Percentiles rank a stretch among this genome's conserved stretches.
These are phyloP conservation scores for Lentinula sp. DNA, from an alignment of 768 basidiomycete species.

Conservation along the genomic window DNA sequence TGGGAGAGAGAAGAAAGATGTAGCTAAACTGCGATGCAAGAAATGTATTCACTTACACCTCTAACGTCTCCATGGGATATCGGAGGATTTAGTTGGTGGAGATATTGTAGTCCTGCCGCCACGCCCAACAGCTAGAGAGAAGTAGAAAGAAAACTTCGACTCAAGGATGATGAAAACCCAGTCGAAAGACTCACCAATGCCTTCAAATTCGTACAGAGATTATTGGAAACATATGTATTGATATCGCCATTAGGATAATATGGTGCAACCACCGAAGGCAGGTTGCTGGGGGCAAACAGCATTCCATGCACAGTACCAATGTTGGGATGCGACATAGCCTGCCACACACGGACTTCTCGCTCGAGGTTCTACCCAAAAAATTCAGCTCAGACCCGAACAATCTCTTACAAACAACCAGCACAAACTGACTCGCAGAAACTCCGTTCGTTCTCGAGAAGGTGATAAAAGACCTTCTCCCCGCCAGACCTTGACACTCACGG, in stretches of 20 bases:
- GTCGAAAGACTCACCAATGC: background rate
- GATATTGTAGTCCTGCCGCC: background rate
- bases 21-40: background rate
- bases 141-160: background rate
- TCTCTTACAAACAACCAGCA: background rate
- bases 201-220: background rate
- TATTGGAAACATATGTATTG: constrained; percentile 3
- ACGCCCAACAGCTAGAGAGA: constrained; percentile 2
- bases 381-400: background rate
- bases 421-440: background rate
- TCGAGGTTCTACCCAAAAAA: background rate
- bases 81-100: constrained; percentile 6
- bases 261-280: constrained; percentile 1
- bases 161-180: background rate
- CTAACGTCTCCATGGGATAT: constrained; percentile 9
- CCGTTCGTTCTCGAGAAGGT: background rate
- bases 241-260: constrained; percentile 8
- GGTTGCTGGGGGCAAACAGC: background rate
- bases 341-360: constrained; percentile 2
- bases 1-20: background rate
- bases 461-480: background rate
- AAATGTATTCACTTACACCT: constrained; percentile 4
- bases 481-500: background rate
- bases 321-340: constrained; percentile 5
- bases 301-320: background rate